Base-by-base conservation (phyloP, 2,329 filamentous ascomycete species). In the Colletotrichum cereale region DNA sequence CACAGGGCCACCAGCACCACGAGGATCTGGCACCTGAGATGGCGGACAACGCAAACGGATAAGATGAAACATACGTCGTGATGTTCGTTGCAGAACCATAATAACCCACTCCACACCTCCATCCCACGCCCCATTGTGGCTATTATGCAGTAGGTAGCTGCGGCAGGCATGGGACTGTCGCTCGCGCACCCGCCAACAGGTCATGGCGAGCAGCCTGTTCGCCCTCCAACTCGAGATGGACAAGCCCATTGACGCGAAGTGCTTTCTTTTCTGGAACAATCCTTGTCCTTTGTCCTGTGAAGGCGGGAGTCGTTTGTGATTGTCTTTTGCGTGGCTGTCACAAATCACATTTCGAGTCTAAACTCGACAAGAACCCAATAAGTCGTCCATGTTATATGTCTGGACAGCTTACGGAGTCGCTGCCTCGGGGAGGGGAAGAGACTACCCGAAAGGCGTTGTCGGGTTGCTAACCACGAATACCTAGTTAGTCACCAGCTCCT, bases 41-140 rank as follows among this genome's bases (percentile, higher is more conserved):
- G 40, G 42, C 36, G 29, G 40, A 67, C 65, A 71, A 55, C 55
- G 44, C 56, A 73, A 72, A 73, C 72, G 69, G 34, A 62, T 53
- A 52, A 56, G 69, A 73, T 68, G 72, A 73, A 73, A 72, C 72
- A 69, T 56, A 36, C 48, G 65, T 52, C 36, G 64, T 73, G 55
- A 66, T 63, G 71, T 72, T 73, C 71, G 71, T 72, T 73, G 68
- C 71, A 73, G 71, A 72, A 73, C 61, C 68, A 73, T 65, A 58
- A 72, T 57, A 72, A 58, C 50, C 60, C 68, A 65, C 62, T n/a
- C 34, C 68, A 71, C 68, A 71, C 47, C 48, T 38, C 53, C 38
- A 58, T 62, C 29, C 53, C 38, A 61, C 34, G 36, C 58, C 55
- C 44, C 58, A 44, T 34, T 63, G 24, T 68, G 42, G 64, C 42